Evolutionary conservation across 73 alveolate species (phyloP), one percentile per base, ranked within the genome.

Genomic region (Uronychia setigera): DNA sequence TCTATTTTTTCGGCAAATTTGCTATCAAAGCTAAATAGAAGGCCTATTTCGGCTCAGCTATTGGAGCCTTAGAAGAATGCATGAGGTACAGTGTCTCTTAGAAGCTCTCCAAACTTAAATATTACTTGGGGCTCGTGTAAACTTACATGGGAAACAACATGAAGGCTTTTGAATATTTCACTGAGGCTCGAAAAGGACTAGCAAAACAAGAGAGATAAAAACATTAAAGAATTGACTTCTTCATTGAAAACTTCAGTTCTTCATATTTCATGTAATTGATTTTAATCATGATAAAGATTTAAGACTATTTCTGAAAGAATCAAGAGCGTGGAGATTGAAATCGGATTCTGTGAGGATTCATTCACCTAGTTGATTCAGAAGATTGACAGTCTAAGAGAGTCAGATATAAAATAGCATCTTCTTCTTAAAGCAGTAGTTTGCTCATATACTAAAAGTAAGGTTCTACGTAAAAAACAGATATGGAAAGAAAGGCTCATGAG

Each of bases 1-100:
- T 83, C 25, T 83, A 31, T 31, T 75, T 29, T 78, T 83, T 29
- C 58, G 89, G 89, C 31, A 83, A 75, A 59, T 83, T 32, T 33
- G 83, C 58, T 13, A 32, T 32, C 1, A 26, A 46, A 60, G 32
- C 84, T 26, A 28, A 74, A 31, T 13, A 33, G 30, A 34, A 26
- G 26, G 79, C 29, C 1, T 83, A 74, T 34, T 75, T 19, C 76
- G 89, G 89, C 29, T 32, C 84, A 0, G 89, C 80, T 0, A 74
- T 83, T n/a, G 89, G 89, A 13, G 89, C 89, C 35, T 58, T 83
- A 33, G 77, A 83, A 32, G 89, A 83, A 74, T 83, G 89, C 26
- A 5, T 27, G 58, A 83, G 83, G 78, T 57, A 29, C 46, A 46
- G 89, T 0, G 28, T 75, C 26, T 59, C 76, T 29, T 74, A 59